Percentiles rank a stretch among this genome's conserved stretches.
Evolutionary conservation across 2,329 filamentous ascomycete genomes (phyloP).

Genomic region (Bimuria novae-zelandiae): DNA sequence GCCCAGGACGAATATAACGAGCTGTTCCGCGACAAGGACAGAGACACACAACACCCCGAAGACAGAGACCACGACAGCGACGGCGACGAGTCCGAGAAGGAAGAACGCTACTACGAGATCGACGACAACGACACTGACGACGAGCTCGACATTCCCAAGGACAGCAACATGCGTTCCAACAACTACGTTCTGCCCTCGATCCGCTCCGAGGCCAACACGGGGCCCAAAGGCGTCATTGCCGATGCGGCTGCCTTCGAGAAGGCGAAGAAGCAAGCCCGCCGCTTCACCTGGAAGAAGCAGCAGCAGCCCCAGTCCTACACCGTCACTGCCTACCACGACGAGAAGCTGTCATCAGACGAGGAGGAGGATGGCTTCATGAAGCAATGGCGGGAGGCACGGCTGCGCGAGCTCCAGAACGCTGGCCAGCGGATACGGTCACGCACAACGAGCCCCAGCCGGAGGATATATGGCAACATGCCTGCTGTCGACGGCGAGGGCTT

Average conservation of each 20-base stretch:
- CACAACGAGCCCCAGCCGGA: constrained; percentile 75
- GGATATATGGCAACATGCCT: constrained; percentile 78
- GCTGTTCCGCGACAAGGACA: constrained; percentile 54
- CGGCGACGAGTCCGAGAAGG: constrained; percentile 52
- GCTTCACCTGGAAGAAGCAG: constrained; percentile 42
- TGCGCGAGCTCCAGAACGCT: constrained; percentile 74
- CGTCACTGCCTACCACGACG: constrained; percentile 54
- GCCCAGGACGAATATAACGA: constrained; percentile 59
- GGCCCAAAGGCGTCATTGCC: constrained; percentile 85
- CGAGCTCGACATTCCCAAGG: constrained; percentile 49
- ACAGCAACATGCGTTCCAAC: constrained; percentile 60
- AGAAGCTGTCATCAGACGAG: constrained; percentile 54
- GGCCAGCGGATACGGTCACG: constrained; percentile 62
- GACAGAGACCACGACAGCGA: constrained; percentile 63
- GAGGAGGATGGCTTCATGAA: constrained; percentile 79
- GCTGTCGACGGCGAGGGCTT: constrained; percentile 89
- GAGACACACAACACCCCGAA: constrained; percentile 52
- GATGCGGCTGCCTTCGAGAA: constrained; percentile 78
- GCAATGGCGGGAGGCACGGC: constrained; percentile 80
- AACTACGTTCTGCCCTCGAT: constrained; percentile 63
- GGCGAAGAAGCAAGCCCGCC: constrained; percentile 52
- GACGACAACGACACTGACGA: constrained; percentile 58
- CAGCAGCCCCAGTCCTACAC: constrained; percentile 28
- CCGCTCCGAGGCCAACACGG: constrained; percentile 71
- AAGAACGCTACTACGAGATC: constrained; percentile 62